Evolutionary conservation across 257 asterid species (phyloP), one percentile per base, ranked within the genome.

Genomic region (Lycium ferocissimum): DNA sequence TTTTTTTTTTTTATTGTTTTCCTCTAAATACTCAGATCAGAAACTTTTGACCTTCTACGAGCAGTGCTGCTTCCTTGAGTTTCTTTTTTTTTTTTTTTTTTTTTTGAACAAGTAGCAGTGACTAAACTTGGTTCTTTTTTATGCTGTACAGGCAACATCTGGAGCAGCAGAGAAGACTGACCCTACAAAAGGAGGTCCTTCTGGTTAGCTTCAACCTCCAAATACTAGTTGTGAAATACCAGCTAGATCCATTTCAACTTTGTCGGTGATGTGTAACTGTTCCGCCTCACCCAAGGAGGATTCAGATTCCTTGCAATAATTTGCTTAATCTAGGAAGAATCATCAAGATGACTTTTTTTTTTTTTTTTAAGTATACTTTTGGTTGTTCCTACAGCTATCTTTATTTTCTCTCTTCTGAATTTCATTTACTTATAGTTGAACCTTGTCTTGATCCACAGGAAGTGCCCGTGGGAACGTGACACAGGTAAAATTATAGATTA

Each of bases 141-240:
- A 45, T 80, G 69, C 79, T 79, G 89, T 86, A 85, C 92, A 96
- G 99, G 93, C 87, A 79, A 57, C 90, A 65, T 66, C 97, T 79
- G 89, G 92, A 79, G 75, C 93, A 70, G 90, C 82, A 76, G 94
- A 86, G 81, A 89, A 43, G 73, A 89, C 61, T 87, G 85, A 72
- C 82, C 53, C 91, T 65, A 90, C 94, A n/a, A 49, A 62, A 57
- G 92, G 92, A 76, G 92, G 90, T 82, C 66, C 95, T 88, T 85
- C 97, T 85, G 97, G 99, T 95, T 84, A 89, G 93, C 81, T 84
- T 66, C 33, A 51, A 26, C 26, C 26, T 33, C 15, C 47, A 14
- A 53, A 7, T 53, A 26, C 17, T 9, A 62, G 9, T 82, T 88
- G 62, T 75, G 81, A 49, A 12, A 22, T 4, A 17, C 17, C 35